Evolutionary conservation across 306 rosid species (phyloP).

Genomic region (Rosa chinensis): DNA sequence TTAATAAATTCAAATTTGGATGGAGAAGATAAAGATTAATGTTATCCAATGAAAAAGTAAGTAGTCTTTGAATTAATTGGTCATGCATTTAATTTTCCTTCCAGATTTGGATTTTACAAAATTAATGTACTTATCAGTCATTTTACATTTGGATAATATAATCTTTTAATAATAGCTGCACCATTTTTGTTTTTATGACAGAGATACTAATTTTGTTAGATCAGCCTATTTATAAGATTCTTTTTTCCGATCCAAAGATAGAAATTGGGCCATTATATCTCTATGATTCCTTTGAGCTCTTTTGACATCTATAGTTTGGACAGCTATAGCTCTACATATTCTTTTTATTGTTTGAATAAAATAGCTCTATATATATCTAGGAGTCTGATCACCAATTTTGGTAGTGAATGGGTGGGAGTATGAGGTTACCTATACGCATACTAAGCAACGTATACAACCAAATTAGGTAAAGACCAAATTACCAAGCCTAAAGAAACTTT

Average conservation of each 20-base stretch:
- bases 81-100: no score
- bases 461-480: background rate
- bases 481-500: conserved; percentile 14
- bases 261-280: background rate
- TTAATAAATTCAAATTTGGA: no score
- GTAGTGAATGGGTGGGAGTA: background rate
- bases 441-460: background rate
- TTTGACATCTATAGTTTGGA: background rate
- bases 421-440: background rate
- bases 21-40: no score
- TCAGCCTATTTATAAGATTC: background rate
- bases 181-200: no score
- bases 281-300: background rate
- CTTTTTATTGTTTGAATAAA: no score
- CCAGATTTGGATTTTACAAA: no score
- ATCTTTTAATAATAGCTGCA: no score
- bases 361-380: background rate
- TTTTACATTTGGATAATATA: no score
- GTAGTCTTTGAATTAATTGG: no score
- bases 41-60: no score
- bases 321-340: background rate
- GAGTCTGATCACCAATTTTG: conserved; percentile 3
- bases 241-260: background rate
- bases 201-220: background rate
- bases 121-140: no score